Evolutionary conservation across 2,329 filamentous ascomycete species (phyloP), one percentile per base, ranked within the genome.

Genomic region (Diplodia scrobiculata): DNA sequence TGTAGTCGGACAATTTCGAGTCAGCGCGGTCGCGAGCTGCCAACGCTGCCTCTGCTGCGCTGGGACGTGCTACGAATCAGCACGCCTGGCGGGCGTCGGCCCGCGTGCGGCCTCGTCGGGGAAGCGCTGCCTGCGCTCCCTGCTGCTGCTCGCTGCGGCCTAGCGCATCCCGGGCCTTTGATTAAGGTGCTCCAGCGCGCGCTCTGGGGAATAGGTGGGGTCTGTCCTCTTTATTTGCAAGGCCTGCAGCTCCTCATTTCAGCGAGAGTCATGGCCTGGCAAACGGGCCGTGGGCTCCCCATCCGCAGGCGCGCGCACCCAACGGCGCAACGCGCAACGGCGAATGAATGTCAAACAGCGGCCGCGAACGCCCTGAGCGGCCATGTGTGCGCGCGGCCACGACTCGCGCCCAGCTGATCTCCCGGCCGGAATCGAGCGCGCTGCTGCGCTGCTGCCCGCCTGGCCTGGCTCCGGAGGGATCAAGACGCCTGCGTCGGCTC

Each of bases 281-380:
- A 60, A 48, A 47, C 55, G 55, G 58, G 27, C 58, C 58, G 52
- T 54, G 52, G 58, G 55, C 55, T 47, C 34, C 55, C 27, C 58
- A 36, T 48, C 58, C 58, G 14, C 58, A 19, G 41, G 41, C 55
- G 55, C 58, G 41, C 55, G 55, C 55, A 60, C 55, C 41, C 55
- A 60, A 60, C 55, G 55, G 55, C 55, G 55, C 36, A 41, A 29
- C 59, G 59, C 45, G 45, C 59, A 52, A 63, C 45, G 59, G 45
- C 47, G 29, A 63, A 63, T 63, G 60, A 63, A 63, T 63, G 60
- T 63, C 60, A 63, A 63, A 63, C 60, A 53, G 60, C 59, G 59
- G 25, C 38, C 54, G 54, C 36, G 25, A 36, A 36, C 54, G 34
- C 52, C 55, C 55, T 48, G 55, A 60, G 55, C 55, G 60, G 60